A percentile compares a stretch with the other conserved stretches of the same genome.
Evolutionary conservation across 768 basidiomycete genomes (phyloP).

Genomic region (Asterophora parasitica): DNA sequence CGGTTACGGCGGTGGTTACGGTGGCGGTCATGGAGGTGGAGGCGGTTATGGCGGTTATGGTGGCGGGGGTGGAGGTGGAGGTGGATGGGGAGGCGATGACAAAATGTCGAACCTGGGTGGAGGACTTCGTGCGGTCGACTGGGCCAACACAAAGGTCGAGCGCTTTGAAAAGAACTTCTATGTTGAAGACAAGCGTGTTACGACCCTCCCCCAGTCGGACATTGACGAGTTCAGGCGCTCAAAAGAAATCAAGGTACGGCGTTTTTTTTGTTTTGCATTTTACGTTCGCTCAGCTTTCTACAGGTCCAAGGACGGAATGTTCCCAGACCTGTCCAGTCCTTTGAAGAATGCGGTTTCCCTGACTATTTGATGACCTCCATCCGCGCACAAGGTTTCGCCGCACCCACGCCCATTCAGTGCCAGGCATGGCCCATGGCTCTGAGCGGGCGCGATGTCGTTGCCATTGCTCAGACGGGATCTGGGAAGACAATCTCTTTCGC

Average conservation of each 20-base stretch:
- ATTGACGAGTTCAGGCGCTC: conserved; percentile 78
- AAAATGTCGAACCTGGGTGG: conserved; percentile 80
- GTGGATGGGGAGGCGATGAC: conserved; percentile 56
- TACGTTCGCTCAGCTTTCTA: conserved; percentile 3
- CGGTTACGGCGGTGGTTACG: conserved; percentile 33
- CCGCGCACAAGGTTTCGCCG: conserved; percentile 85
- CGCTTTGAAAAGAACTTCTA: conserved; percentile 99
- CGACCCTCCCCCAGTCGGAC: conserved; percentile 74
- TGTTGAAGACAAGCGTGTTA: conserved; percentile 82
- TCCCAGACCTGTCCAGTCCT: conserved; percentile 84
- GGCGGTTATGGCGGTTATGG: conserved; percentile 31
- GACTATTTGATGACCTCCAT: conserved; percentile 95
- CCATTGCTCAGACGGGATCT: conserved; percentile 97
- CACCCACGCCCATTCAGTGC: conserved; percentile 95
- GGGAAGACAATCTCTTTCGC: conserved; percentile 99
- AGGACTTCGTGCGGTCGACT: conserved; percentile 80
- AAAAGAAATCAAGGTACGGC: conserved; percentile 82
- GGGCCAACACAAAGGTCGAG: conserved; percentile 66
- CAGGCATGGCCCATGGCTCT: conserved; percentile 99
- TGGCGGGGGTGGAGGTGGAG: conserved; percentile 46
- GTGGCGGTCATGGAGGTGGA: conserved; percentile 35
- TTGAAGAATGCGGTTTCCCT: conserved; percentile 95
- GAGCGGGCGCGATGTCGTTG: conserved; percentile 89
- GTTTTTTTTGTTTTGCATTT: neutral
- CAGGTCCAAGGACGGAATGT: conserved; percentile 86